These are phyloP conservation scores for Areca catechu DNA, from an alignment of 176 grass and related monocot genomes.

Conservation along the genomic window DNA sequence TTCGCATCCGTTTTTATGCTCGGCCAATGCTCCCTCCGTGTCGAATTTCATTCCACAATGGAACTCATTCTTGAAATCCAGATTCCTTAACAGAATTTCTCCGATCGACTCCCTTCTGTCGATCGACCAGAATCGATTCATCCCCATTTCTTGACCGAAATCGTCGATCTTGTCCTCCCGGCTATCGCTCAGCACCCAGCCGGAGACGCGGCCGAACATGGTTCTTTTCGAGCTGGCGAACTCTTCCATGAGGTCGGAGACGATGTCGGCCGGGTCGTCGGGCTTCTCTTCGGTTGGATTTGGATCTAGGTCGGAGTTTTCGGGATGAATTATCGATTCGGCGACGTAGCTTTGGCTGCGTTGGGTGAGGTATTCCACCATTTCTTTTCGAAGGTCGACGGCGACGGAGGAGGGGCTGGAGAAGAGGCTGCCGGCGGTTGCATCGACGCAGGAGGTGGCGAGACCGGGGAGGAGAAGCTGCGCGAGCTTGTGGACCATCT, in stretches of 20 bases:
- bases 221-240: slow-evolving; percentile 69
- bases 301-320: slow-evolving; percentile 13
- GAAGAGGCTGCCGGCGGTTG: slow-evolving; percentile 61
- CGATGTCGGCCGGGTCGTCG: slow-evolving; percentile 57
- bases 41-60: slow-evolving; percentile 68
- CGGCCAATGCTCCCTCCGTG: slow-evolving; percentile 30
- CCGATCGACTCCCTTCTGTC: slow-evolving; percentile 61
- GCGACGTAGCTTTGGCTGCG: slow-evolving; percentile 61
- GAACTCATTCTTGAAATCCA: slow-evolving; percentile 64
- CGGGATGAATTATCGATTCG: slow-evolving; percentile 38
- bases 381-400: slow-evolving; percentile 54
- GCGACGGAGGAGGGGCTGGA: slow-evolving; percentile 40
- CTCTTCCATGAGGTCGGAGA: slow-evolving; percentile 70
- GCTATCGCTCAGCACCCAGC: slow-evolving; percentile 65
- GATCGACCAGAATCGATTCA: slow-evolving; percentile 60
- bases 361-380: slow-evolving; percentile 69
- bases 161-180: slow-evolving; percentile 94
- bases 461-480: slow-evolving; percentile 62
- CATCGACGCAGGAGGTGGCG: slow-evolving; percentile 54
- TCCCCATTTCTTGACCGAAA: slow-evolving; percentile 85
- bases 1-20: slow-evolving; percentile 45
- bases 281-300: slow-evolving; percentile 27
- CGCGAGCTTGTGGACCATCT: slow-evolving; percentile 61
- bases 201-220: slow-evolving; percentile 74
- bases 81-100: slow-evolving; percentile 56